Evolutionary conservation across 1,139 yeast genomes (phyloP).

Genomic region (Hemisphaericaspora xylanilytica): DNA sequence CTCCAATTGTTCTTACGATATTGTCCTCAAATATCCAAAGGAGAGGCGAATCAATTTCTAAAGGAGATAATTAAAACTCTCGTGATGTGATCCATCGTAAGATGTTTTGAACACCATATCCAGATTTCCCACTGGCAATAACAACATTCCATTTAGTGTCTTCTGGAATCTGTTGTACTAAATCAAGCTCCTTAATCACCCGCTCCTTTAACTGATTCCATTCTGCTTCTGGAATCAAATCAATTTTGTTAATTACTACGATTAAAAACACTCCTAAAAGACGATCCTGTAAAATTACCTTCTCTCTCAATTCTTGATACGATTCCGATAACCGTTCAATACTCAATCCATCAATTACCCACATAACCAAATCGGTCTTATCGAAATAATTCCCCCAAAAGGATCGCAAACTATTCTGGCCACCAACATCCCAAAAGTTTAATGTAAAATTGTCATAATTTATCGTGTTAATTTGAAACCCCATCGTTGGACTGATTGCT

Average conservation of each 20-base stretch:
- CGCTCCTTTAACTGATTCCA: slow-evolving; percentile 13
- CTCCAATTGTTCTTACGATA: too few species aligned
- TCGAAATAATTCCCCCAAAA: slow-evolving; percentile 94
- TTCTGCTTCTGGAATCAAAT: slow-evolving; percentile 31
- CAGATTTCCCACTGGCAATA: slow-evolving; percentile 59
- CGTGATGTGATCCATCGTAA: slow-evolving; percentile 48
- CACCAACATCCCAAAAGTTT: slow-evolving; percentile 86
- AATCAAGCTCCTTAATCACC: slow-evolving; percentile 23
- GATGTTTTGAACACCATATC: slow-evolving; percentile 44
- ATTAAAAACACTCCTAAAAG: slow-evolving; percentile 63
- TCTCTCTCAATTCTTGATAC: slow-evolving; percentile 55
- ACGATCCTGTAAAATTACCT: slow-evolving; percentile 63
- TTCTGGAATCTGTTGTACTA: slow-evolving; percentile 23
- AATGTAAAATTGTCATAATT: slow-evolving; percentile 27
- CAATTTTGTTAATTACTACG: slow-evolving; percentile 58
- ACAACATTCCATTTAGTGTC: slow-evolving; percentile 35
- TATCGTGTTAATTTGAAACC: slow-evolving; percentile 49
- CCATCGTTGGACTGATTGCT: slow-evolving; percentile 51
- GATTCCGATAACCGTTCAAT: slow-evolving; percentile 65
- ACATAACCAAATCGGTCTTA: slow-evolving; percentile 75
- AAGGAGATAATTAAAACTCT: too few species aligned
- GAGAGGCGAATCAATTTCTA: too few species aligned
- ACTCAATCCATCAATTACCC: slow-evolving; percentile 84
- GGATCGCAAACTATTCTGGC: slow-evolving; percentile 72
- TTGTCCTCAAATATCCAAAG: too few species aligned